phyloP scores from a whole-genome alignment of 2,329 filamentous ascomycete genomes.

The Monosporascus sp. region DNA sequence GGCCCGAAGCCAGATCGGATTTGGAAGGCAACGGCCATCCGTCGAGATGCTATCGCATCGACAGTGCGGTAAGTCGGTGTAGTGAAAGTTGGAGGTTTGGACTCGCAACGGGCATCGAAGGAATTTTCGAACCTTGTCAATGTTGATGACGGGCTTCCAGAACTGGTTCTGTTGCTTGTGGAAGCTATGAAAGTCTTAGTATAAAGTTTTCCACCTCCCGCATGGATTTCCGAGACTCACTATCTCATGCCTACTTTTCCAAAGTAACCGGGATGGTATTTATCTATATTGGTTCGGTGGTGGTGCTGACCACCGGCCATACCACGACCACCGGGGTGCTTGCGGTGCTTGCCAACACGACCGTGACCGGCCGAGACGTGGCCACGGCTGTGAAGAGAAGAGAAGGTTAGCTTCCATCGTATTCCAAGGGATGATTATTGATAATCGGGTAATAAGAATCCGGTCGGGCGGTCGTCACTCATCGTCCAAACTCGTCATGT shows the following conservation, averaged over 20 bases:
- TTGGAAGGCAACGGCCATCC: too few species aligned
- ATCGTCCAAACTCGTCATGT: neutral
- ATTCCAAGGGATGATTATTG: neutral
- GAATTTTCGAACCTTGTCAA: constrained; percentile 75
- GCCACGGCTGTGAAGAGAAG: constrained; percentile 63
- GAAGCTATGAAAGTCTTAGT: constrained; percentile 74
- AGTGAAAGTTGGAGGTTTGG: neutral
- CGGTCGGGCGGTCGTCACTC: neutral
- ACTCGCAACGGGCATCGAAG: constrained; percentile 4
- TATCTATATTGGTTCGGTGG: constrained; percentile 78
- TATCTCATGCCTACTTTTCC: constrained; percentile 93
- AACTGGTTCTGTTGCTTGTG: constrained; percentile 93
- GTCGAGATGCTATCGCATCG: too few species aligned
- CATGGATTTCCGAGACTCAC: constrained; percentile 31
- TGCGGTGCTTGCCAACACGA: constrained; percentile 98
- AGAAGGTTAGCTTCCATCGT: constrained; percentile 24
- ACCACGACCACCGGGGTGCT: constrained; percentile 79
- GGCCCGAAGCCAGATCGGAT: too few species aligned
- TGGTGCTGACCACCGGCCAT: constrained; percentile 99
- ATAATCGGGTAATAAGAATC: neutral
- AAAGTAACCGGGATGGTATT: constrained; percentile 98
- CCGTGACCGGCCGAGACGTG: constrained; percentile 98
- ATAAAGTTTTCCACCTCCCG: neutral
- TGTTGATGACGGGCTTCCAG: constrained; percentile 98
- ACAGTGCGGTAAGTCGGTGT: too few species aligned